phyloP scores from a whole-genome alignment of 495 filamentous ascomycete species.

The Cudoniella acicularis region DNA sequence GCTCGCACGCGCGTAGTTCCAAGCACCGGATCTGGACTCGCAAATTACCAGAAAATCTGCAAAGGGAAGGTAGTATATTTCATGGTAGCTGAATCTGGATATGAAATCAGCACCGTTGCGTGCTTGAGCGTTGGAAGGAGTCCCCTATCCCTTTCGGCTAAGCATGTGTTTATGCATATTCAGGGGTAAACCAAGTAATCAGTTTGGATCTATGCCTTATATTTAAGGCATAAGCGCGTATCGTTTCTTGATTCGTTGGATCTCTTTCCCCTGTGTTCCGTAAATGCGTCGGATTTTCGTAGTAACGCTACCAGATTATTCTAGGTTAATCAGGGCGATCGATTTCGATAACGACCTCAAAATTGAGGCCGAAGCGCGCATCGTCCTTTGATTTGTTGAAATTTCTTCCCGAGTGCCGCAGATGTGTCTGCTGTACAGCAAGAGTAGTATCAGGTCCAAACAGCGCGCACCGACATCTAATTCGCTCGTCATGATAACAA shows the following conservation, averaged over 20 bases:
- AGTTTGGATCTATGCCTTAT: neutral
- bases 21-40: neutral
- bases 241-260: neutral
- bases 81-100: neutral
- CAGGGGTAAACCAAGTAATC: neutral
- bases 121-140: neutral
- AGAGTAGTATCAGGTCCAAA: neutral
- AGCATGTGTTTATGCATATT: neutral
- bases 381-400: neutral
- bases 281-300: too few relatives aligned
- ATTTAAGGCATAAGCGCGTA: conserved; percentile 1
- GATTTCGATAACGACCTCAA: neutral
- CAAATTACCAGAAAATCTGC: neutral
- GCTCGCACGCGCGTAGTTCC: neutral
- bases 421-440: neutral
- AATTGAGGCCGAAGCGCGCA: neutral
- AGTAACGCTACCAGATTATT: too few relatives aligned
- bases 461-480: neutral
- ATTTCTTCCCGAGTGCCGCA: neutral
- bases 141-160: neutral
- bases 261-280: neutral
- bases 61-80: neutral
- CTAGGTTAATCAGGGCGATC: neutral
- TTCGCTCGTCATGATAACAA: neutral
- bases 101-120: neutral